Conservation (phyloP, 1,284 basidiomycete species). For the Inonotus hispidus region DNA sequence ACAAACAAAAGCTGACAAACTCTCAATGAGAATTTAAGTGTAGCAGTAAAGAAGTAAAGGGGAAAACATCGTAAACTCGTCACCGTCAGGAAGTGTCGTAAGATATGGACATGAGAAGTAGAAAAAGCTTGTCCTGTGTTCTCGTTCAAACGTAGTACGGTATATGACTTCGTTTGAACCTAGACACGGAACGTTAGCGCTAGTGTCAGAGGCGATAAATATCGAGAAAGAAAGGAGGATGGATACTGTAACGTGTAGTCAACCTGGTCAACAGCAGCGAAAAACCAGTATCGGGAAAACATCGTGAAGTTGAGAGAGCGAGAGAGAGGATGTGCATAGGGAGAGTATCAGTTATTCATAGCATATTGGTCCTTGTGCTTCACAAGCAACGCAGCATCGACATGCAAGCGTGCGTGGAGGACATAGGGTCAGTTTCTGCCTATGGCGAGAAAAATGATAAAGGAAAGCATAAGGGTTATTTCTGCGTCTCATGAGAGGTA, state of each 20-base stretch:
- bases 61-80: background rate
- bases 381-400: background rate
- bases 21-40: background rate
- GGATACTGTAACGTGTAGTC: background rate
- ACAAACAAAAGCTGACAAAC: background rate
- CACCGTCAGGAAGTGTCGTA: background rate
- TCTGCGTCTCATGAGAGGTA: background rate
- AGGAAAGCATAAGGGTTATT: background rate
- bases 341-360: slow-evolving; percentile 8
- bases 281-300: background rate
- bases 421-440: background rate
- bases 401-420: background rate
- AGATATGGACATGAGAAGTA: background rate
- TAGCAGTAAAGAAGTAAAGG: background rate
- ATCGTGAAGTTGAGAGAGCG: background rate
- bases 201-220: background rate
- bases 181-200: background rate
- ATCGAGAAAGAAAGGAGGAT: background rate
- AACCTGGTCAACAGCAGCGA: slow-evolving; percentile 4
- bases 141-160: background rate
- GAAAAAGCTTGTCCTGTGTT: background rate
- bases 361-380: slow-evolving; percentile 10
- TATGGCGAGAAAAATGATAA: background rate
- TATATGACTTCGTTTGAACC: background rate
- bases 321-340: background rate